Percentiles rank a stretch among this genome's conserved stretches.
phyloP scores from a whole-genome alignment of 2,329 filamentous ascomycete genomes.

The Aspergillus sp. region DNA sequence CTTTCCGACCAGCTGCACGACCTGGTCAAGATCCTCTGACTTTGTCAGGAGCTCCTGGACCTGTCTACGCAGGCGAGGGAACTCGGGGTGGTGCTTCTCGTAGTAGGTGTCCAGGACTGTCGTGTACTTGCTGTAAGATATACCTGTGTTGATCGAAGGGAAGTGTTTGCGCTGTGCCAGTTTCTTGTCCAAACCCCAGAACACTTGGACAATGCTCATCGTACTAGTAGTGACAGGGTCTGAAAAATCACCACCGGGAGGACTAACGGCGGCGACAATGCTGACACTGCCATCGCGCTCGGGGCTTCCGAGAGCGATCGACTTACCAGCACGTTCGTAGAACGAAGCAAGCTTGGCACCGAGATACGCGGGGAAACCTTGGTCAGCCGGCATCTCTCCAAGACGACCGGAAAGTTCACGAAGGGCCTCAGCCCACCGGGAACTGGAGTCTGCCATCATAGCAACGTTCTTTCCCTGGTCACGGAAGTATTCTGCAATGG shows the following conservation, averaged over 20 bases:
- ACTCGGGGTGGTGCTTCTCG: conserved; percentile 89
- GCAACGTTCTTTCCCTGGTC: conserved; percentile 96
- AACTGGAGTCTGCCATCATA: conserved; percentile 99
- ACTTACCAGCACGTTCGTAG: conserved; percentile 95
- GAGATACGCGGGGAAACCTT: conserved; percentile 98
- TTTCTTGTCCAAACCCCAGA: conserved; percentile 99
- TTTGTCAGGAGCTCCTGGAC: conserved; percentile 92
- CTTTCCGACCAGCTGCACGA: conserved; percentile 97
- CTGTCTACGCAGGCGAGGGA: conserved; percentile 86
- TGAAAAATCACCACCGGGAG: conserved; percentile 97
- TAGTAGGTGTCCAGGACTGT: conserved; percentile 87
- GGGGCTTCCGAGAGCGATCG: conserved; percentile 81
- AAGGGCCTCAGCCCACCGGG: conserved; percentile 96
- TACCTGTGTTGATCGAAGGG: conserved; percentile 92
- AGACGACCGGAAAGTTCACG: conserved; percentile 98
- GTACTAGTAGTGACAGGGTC: conserved; percentile 95
- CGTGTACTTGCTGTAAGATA: conserved; percentile 97
- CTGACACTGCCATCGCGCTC: conserved; percentile 89
- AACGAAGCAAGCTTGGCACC: conserved; percentile 97
- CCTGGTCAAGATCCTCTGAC: conserved; percentile 96
- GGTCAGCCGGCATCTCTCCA: conserved; percentile 99
- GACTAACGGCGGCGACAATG: conserved; percentile 95
- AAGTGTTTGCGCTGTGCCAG: conserved; percentile 98
- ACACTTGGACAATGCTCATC: conserved; percentile 96
- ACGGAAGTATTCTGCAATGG: conserved; percentile 92